phyloP scores from a whole-genome alignment of 306 rosid genomes.

The Cucurbita pepo region DNA sequence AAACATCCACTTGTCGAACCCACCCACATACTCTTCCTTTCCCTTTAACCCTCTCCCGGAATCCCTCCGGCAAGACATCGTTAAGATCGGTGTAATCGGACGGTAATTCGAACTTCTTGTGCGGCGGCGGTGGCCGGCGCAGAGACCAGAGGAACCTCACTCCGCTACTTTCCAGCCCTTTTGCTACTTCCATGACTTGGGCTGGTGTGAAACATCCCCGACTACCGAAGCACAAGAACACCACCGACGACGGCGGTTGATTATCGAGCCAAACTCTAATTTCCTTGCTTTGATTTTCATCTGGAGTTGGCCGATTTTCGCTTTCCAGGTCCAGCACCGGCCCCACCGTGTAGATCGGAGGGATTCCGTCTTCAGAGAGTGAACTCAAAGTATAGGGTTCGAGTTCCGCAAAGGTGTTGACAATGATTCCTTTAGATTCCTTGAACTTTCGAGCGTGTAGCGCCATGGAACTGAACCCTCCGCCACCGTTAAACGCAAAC shows the following conservation, averaged over 20 bases:
- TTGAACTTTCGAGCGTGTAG: not conserved
- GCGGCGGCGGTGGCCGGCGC: not conserved
- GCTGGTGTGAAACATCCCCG: not conserved
- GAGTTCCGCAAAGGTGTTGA: slow-evolving; percentile 1
- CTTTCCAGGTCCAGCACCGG: slow-evolving; percentile 21
- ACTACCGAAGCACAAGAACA: slow-evolving; percentile 36
- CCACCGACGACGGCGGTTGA: slow-evolving; percentile 40
- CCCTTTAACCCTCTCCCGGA: slow-evolving; percentile 7
- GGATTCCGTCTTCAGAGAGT: not conserved
- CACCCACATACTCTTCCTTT: slow-evolving; percentile 18
- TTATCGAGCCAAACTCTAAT: slow-evolving; percentile 19
- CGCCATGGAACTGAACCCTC: not conserved
- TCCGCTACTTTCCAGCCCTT: not conserved
- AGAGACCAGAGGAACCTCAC: slow-evolving; percentile 1
- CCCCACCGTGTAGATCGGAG: slow-evolving; percentile 35
- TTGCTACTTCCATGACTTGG: not conserved
- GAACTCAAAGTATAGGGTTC: not conserved
- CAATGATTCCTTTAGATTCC: not conserved
- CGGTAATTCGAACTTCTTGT: not conserved
- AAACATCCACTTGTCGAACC: slow-evolving; percentile 17
- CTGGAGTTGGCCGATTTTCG: not conserved
- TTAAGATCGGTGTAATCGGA: slow-evolving; percentile 5
- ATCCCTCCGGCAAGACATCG: slow-evolving; percentile 1
- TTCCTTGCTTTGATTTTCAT: not conserved
- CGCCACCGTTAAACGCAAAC: not conserved